Evolutionary conservation across 2,329 filamentous ascomycete genomes (phyloP).

Genomic region (Alternaria novae-zelandiae): DNA sequence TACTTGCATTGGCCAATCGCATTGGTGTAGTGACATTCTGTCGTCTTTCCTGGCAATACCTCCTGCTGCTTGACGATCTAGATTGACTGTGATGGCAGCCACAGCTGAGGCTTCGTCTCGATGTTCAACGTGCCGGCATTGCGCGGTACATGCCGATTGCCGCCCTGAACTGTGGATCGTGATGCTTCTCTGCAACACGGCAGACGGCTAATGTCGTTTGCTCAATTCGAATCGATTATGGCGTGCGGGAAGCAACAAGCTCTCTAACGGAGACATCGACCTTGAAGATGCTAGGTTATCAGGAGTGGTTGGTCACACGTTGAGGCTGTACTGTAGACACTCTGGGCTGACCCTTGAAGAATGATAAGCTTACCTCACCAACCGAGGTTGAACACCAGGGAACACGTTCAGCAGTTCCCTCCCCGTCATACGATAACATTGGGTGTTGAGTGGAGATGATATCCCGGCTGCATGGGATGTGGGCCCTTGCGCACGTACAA

Average conservation of each 20-base stretch:
- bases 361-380: background rate
- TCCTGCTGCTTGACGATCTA: background rate
- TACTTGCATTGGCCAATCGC: constrained; percentile 1
- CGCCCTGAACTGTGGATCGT: background rate
- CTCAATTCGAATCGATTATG: background rate
- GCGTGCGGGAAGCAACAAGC: background rate
- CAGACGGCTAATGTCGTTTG: background rate
- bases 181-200: background rate
- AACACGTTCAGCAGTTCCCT: background rate
- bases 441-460: background rate
- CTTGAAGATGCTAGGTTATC: background rate
- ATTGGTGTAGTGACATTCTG: background rate
- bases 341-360: background rate
- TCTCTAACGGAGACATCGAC: background rate
- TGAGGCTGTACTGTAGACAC: background rate
- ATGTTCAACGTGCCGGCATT: background rate
- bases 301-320: background rate
- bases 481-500: background rate
- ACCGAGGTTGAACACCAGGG: background rate
- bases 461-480: background rate
- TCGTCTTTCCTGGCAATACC: background rate
- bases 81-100: background rate
- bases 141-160: background rate
- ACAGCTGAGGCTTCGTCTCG: constrained; percentile 2
- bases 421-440: background rate